Evolutionary conservation across 495 filamentous ascomycete species (phyloP).

Genomic region (Elasticomyces elasticus): DNA sequence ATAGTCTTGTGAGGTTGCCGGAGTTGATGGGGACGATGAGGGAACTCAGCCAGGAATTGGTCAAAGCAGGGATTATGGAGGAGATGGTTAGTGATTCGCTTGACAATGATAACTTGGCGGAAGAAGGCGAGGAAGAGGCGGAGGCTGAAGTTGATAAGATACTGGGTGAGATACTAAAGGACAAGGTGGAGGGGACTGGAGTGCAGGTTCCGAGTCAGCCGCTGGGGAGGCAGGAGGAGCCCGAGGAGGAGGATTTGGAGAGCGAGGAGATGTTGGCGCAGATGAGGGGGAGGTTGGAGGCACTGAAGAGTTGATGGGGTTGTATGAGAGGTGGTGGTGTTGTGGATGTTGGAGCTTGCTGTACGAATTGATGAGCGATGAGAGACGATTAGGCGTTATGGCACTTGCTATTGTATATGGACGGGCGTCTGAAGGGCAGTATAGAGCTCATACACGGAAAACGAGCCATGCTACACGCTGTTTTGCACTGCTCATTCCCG

Average conservation of each 20-base stretch:
- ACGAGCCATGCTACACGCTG: too few relatives aligned
- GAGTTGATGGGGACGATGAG: constrained; percentile 84
- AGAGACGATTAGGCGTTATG: neutral
- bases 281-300: constrained; percentile 87
- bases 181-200: constrained; percentile 56
- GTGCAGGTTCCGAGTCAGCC: constrained; percentile 37
- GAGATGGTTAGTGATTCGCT: constrained; percentile 87
- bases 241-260: constrained; percentile 66
- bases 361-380: neutral
- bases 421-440: too few relatives aligned
- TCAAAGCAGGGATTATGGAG: constrained; percentile 93
- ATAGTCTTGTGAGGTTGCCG: constrained; percentile 70
- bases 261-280: constrained; percentile 78
- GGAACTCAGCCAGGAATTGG: constrained; percentile 76
- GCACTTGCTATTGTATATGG: too few relatives aligned
- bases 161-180: constrained; percentile 76
- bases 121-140: constrained; percentile 80
- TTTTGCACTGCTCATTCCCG: too few relatives aligned
- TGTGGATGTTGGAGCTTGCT: neutral
- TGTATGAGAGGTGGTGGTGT: neutral
- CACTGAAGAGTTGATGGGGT: constrained; percentile 65
- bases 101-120: constrained; percentile 58
- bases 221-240: constrained; percentile 37
- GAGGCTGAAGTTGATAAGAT: constrained; percentile 90
- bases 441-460: too few relatives aligned